Conservation (phyloP, 139 green algal species). For the Desmodesmus armatus region DNA sequence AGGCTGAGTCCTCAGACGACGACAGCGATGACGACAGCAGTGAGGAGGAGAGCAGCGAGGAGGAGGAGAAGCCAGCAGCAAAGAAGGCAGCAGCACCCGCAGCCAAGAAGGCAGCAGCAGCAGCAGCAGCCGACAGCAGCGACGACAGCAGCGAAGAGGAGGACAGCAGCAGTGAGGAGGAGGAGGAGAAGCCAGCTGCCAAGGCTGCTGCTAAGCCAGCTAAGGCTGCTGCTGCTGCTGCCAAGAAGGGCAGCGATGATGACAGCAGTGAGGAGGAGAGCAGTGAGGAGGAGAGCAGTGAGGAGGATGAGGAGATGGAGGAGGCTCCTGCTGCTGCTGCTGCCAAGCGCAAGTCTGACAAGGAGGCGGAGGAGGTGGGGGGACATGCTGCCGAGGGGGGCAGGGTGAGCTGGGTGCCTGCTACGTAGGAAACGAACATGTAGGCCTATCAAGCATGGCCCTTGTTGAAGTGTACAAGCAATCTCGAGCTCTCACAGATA, state of each 20-base stretch:
- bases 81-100: conserved; percentile 26
- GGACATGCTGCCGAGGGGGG: background rate
- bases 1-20: background rate
- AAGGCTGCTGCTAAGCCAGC: too few relatives aligned
- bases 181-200: conserved; percentile 6
- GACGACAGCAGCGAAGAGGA: conserved; percentile 42
- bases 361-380: too few relatives aligned
- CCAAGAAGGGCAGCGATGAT: conserved; percentile 48
- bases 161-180: conserved; percentile 30
- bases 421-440: background rate
- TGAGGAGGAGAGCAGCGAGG: conserved; percentile 36
- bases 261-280: background rate
- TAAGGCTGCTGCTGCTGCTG: conserved; percentile 18
- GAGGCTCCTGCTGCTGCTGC: background rate
- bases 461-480: too few relatives aligned
- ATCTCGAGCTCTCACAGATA: too few relatives aligned
- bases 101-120: background rate
- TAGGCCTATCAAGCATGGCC: too few relatives aligned
- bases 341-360: conserved; percentile 23
- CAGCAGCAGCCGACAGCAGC: background rate
- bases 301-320: background rate
- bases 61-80: conserved; percentile 43
- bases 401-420: background rate
- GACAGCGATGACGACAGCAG: conserved; percentile 6
- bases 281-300: conserved; percentile 28